A percentile compares a stretch with the other conserved stretches of the same genome.
These are phyloP conservation scores for Starmera amethionina DNA, from an alignment of 805 yeast genomes.

Conservation along the genomic window DNA sequence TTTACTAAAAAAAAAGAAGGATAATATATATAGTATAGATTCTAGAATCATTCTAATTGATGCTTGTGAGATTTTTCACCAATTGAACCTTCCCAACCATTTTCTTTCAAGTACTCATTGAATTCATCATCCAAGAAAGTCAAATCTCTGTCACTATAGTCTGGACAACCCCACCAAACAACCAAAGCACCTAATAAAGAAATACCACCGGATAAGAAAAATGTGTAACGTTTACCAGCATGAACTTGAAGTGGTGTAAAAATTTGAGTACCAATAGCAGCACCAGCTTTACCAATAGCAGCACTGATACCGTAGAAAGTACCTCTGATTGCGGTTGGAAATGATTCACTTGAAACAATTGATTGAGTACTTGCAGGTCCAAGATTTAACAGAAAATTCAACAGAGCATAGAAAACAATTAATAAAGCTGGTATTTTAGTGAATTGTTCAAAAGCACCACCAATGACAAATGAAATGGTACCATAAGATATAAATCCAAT, in stretches of 20 bases:
- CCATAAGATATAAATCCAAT: conserved; percentile 17
- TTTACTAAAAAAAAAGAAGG: no score
- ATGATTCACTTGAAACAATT: conserved; percentile 32
- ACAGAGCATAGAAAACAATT: conserved; percentile 34
- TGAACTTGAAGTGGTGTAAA: conserved; percentile 36
- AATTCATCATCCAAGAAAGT: conserved; percentile 37
- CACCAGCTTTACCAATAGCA: conserved; percentile 43
- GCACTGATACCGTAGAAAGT: conserved; percentile 38
- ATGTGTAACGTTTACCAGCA: conserved; percentile 36
- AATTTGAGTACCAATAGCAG: conserved; percentile 37
- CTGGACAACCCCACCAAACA: conserved; percentile 33
- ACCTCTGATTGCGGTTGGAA: conserved; percentile 41
- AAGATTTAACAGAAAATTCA: conserved; percentile 33
- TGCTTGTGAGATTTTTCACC: conserved; percentile 18
- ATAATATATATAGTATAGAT: no score
- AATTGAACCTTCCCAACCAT: conserved; percentile 40
- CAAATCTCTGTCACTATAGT: conserved; percentile 34
- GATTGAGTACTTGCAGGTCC: conserved; percentile 43
- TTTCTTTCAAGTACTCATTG: conserved; percentile 32
- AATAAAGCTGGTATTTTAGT: conserved; percentile 23
- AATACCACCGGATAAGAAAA: conserved; percentile 34
- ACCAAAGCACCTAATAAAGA: conserved; percentile 20
- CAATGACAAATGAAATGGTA: conserved; percentile 35
- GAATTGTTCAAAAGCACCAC: conserved; percentile 25
- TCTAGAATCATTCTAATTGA: no score